Percentiles rank a stretch among this genome's conserved stretches.
Evolutionary conservation across 768 basidiomycete species (phyloP).

Genomic region (Nidularia sp.): DNA sequence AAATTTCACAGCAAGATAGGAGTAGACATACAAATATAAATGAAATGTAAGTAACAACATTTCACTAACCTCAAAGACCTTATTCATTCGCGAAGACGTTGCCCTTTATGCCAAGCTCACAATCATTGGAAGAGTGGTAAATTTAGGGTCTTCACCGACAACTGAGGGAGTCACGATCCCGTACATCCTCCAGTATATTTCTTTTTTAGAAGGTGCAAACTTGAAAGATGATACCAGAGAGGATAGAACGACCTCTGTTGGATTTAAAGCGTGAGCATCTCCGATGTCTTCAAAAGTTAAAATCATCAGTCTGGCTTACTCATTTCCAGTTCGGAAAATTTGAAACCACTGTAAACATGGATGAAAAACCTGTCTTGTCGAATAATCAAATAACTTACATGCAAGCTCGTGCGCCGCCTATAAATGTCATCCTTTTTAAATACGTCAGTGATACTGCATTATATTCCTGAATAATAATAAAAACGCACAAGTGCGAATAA

Average conservation of each 20-base stretch:
- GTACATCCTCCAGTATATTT: neutral
- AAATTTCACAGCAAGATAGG: too few relatives aligned
- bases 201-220: neutral
- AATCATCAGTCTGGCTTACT: neutral
- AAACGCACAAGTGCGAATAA: conserved; percentile 29
- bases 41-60: too few relatives aligned
- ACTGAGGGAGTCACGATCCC: neutral
- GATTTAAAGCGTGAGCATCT: neutral
- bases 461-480: neutral
- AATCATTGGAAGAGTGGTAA: neutral
- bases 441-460: neutral
- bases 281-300: neutral
- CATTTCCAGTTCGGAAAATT: neutral
- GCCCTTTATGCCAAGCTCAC: too few relatives aligned
- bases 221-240: neutral
- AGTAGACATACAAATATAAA: too few relatives aligned
- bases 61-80: too few relatives aligned
- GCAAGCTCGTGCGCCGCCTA: neutral
- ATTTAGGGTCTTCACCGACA: neutral
- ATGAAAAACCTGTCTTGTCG: neutral
- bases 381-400: neutral
- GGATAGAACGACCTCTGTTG: neutral
- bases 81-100: too few relatives aligned
- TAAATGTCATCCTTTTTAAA: neutral
- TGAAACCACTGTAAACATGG: neutral